Percentiles rank a stretch among this genome's conserved stretches.
Evolutionary conservation across 176 grass and related monocot species (phyloP).

Genomic region (Areca catechu): DNA sequence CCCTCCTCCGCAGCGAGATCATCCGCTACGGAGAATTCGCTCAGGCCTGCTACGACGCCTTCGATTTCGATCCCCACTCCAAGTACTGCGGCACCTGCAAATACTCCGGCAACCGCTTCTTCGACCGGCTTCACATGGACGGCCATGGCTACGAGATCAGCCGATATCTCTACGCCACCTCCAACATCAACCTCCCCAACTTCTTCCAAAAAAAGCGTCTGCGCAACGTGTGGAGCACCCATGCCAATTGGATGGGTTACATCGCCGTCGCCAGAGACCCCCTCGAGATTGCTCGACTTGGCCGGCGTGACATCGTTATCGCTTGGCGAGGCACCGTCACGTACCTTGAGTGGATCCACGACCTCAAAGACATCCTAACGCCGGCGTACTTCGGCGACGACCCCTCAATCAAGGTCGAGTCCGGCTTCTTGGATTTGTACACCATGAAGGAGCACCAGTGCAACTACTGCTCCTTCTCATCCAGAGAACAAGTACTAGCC

Average conservation of each 20-base stretch:
- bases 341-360: constrained; percentile 11
- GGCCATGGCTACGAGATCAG: constrained; percentile 42
- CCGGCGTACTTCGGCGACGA: constrained; percentile 25
- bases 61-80: constrained; percentile 45
- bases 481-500: no score
- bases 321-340: no score
- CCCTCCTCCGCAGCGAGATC: constrained; percentile 40
- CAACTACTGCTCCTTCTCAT: no score
- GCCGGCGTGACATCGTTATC: constrained; percentile 39
- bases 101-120: constrained; percentile 28
- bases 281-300: constrained; percentile 13
- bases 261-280: constrained; percentile 30
- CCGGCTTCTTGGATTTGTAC: background rate
- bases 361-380: constrained; percentile 66
- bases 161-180: constrained; percentile 73
- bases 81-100: constrained; percentile 44
- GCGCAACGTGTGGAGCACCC: constrained; percentile 32
- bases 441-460: constrained; percentile 12
- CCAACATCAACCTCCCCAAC: constrained; percentile 23
- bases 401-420: no score
- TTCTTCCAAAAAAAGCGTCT: constrained; percentile 29
- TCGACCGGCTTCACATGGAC: constrained; percentile 28
- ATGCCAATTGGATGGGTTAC: constrained; percentile 82
- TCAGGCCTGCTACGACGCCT: constrained; percentile 56
- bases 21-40: constrained; percentile 65